Evolutionary conservation across 1,139 yeast genomes (phyloP).

Genomic region (Zygosaccharomyces pseudobailii): DNA sequence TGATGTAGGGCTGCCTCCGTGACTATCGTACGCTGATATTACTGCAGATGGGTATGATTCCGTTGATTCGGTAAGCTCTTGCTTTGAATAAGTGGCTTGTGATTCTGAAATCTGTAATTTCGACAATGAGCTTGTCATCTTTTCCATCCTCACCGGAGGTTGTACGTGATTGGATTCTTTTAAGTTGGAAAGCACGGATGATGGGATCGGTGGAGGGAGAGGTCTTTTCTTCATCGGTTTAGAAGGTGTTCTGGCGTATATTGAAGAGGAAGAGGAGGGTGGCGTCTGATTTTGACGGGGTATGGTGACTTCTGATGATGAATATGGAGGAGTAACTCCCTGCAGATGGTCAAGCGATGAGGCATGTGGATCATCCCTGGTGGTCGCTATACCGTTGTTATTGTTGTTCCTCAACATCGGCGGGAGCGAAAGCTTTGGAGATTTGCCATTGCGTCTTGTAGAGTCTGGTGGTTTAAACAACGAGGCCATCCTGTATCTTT

Average conservation of each 20-base stretch:
- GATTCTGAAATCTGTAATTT: slow-evolving; percentile 1
- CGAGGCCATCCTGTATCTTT: slow-evolving; percentile 27
- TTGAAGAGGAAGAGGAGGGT: slow-evolving; percentile 13
- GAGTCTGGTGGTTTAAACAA: slow-evolving; percentile 33
- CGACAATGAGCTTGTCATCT: background rate
- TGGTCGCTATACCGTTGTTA: slow-evolving; percentile 1
- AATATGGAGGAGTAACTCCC: slow-evolving; percentile 3
- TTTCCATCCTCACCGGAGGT: slow-evolving; percentile 2
- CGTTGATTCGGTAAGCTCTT: slow-evolving; percentile 13
- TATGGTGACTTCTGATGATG: slow-evolving; percentile 8
- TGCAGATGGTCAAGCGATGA: slow-evolving; percentile 6
- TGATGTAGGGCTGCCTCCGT: slow-evolving; percentile 17
- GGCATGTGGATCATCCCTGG: slow-evolving; percentile 1
- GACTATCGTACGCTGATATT: slow-evolving; percentile 24
- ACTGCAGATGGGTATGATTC: slow-evolving; percentile 26
- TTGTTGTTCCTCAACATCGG: slow-evolving; percentile 15
- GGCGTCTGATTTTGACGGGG: slow-evolving; percentile 7
- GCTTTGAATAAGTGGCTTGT: slow-evolving; percentile 5
- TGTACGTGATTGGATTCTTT: slow-evolving; percentile 1
- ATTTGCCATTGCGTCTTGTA: slow-evolving; percentile 23
- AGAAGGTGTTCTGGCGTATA: slow-evolving; percentile 10
- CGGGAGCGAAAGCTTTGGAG: slow-evolving; percentile 31
- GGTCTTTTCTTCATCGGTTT: slow-evolving; percentile 25
- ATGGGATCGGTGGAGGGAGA: slow-evolving; percentile 28
- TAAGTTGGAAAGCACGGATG: slow-evolving; percentile 11